phyloP scores from a whole-genome alignment of 2,329 filamentous ascomycete genomes.

The Diplocarpon rosae region DNA sequence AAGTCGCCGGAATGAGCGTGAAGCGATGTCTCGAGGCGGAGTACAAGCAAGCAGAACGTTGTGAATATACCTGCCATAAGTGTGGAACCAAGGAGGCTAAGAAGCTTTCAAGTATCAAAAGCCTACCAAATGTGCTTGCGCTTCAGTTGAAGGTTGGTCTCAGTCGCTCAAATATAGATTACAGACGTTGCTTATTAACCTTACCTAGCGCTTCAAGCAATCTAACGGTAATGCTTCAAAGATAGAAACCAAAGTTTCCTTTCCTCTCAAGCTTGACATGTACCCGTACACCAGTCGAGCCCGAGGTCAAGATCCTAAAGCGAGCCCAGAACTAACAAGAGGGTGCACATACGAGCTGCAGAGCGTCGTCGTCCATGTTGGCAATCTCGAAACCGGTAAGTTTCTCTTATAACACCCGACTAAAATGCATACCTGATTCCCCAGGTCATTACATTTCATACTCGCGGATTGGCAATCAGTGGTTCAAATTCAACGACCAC shows the following conservation, averaged over 20 bases:
- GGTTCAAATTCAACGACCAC: conserved; percentile 95
- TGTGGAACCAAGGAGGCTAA: conserved; percentile 72
- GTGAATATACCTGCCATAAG: conserved; percentile 76
- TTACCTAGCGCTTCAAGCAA: conserved; percentile 58
- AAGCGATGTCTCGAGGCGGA: conserved; percentile 72
- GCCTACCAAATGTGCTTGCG: conserved; percentile 76
- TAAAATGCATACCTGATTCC: conserved; percentile 8
- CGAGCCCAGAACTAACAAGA: conserved; percentile 44
- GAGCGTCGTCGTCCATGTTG: conserved; percentile 85
- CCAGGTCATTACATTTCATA: conserved; percentile 79
- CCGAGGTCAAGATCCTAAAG: conserved; percentile 37
- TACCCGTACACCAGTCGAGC: conserved; percentile 73
- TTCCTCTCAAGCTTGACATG: conserved; percentile 82
- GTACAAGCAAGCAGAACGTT: conserved; percentile 79
- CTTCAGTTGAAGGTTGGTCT: conserved; percentile 79
- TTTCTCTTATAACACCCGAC: not conserved
- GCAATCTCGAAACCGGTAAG: conserved; percentile 71
- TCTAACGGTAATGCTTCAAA: conserved; percentile 67
- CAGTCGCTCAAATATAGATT: not conserved
- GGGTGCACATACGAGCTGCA: conserved; percentile 77
- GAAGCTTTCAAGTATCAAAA: conserved; percentile 75
- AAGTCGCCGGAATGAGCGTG: conserved; percentile 43
- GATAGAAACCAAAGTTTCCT: conserved; percentile 76
- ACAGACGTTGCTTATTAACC: conserved; percentile 3
- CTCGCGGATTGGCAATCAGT: conserved; percentile 71